Evolutionary conservation across 176 grass and related monocot species (phyloP).

Genomic region (Chrysopogon serrulatus): DNA sequence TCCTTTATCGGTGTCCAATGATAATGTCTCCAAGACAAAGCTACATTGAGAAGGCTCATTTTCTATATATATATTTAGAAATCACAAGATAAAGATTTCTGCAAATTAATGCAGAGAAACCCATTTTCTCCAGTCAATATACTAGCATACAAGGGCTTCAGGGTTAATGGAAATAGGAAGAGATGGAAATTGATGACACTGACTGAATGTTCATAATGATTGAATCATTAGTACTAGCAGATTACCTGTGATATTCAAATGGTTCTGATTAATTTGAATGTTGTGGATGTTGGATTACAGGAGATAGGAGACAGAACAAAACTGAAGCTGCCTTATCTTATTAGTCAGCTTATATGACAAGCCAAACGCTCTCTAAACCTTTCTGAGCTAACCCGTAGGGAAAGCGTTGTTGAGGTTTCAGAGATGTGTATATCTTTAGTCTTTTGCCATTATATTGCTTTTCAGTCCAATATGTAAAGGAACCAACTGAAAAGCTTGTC

Average conservation of each 20-base stretch:
- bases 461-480: too few relatives aligned
- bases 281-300: constrained; percentile 12
- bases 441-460: too few relatives aligned
- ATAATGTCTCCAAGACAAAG: not conserved
- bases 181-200: not conserved
- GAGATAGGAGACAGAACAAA: constrained; percentile 78
- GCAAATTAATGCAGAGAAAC: too few relatives aligned
- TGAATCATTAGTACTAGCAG: not conserved
- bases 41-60: not conserved
- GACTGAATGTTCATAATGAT: not conserved
- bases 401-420: too few relatives aligned
- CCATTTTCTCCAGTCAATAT: not conserved
- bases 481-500: too few relatives aligned
- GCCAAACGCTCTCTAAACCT: too few relatives aligned
- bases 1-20: not conserved
- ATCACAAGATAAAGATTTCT: too few relatives aligned
- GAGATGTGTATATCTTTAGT: too few relatives aligned
- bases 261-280: constrained; percentile 9
- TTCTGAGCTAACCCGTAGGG: too few relatives aligned
- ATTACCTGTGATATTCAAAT: too few relatives aligned
- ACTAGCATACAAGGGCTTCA: not conserved
- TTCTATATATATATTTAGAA: too few relatives aligned
- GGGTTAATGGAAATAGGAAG: not conserved
- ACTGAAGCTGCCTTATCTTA: constrained; percentile 57
- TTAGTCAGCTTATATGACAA: too few relatives aligned